Base-by-base conservation (phyloP, 2,329 filamentous ascomycete genomes). In the Didymella lethalis region DNA sequence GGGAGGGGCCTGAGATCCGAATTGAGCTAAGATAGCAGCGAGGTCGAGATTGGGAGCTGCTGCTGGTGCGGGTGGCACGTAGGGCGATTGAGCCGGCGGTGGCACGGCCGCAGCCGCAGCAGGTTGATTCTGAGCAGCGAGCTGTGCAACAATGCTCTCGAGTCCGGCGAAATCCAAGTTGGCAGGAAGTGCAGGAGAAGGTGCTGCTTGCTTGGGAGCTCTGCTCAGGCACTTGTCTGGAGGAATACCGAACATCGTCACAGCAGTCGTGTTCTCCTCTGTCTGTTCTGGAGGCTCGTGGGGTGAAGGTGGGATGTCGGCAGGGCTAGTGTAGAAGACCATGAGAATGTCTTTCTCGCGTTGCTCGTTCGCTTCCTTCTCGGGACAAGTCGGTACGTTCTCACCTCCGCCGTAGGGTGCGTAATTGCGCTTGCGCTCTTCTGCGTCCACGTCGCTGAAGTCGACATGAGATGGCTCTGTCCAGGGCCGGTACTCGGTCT, bases 281-380 rank as follows among this genome's bases (percentile, higher is more conserved):
- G 53, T 69, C 32, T 77, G 70, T 54, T 82, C 76, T 2, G 71
- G 51, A 14, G 80, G 81, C 34, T 83, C 81, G 28, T 77, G 74
- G 1, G 81, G 81, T 54, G 76, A 79, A 0, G 79, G 67, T 11
- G 81, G 81, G 49, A 83, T 82, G 54, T 83, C 81, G 28, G 72
- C 75, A 8, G 72, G 67, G 53, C 77, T 72, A 7, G 74, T 70
- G 64, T 83, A 83, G 65, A 79, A 78, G 11, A 81, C 80, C 69
- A 83, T 77, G 28, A 83, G 68, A 23, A 78, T 83, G 47, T 75
- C 75, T 28, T 77, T 77, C 63, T 84, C 82, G 52, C 79, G 80
- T 54, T 74, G 72, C 43, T 81, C 71, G 31, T 81, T 81, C 38
- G 74, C 75, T 25, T 75, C 75, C 49, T 75, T 79, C 59, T 83